These are phyloP conservation scores for Candida ovalis DNA, from an alignment of 805 yeast genomes.

Conservation along the genomic window DNA sequence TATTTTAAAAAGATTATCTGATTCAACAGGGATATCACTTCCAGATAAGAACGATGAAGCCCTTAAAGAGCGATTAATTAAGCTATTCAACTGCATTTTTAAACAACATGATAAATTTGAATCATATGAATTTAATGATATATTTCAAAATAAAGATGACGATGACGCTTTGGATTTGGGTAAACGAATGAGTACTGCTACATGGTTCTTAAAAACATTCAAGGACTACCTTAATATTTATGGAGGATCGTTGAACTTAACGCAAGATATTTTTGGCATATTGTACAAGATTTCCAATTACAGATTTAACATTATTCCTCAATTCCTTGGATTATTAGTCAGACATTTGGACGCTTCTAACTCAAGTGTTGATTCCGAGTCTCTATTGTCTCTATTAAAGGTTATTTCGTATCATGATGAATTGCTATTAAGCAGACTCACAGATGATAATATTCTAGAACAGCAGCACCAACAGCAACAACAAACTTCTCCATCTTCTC, in stretches of 20 bases:
- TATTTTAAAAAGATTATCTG: slow-evolving; percentile 27
- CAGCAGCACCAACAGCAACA: background rate
- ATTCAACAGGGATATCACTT: slow-evolving; percentile 22
- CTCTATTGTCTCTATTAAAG: slow-evolving; percentile 18
- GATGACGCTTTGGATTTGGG: slow-evolving; percentile 16
- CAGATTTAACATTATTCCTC: slow-evolving; percentile 13
- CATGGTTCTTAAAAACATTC: slow-evolving; percentile 11
- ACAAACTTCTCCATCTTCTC: background rate
- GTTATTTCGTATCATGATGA: slow-evolving; percentile 19
- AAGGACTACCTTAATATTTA: background rate
- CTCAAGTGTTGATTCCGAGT: slow-evolving; percentile 5
- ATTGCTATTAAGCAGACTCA: background rate
- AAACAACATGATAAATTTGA: background rate
- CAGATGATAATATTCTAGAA: background rate
- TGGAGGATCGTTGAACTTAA: background rate
- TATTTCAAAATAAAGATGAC: slow-evolving; percentile 7
- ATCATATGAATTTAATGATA: slow-evolving; percentile 10
- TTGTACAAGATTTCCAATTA: slow-evolving; percentile 19
- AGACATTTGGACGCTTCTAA: slow-evolving; percentile 9
- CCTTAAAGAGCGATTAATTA: slow-evolving; percentile 7
- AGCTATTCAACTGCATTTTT: slow-evolving; percentile 5
- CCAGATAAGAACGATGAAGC: slow-evolving; percentile 7
- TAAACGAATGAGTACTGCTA: slow-evolving; percentile 5
- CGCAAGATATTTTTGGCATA: slow-evolving; percentile 6
- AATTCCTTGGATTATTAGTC: slow-evolving; percentile 15